Base-by-base conservation (phyloP, 176 grass and related monocot species). In the Dendrocalamus sinicus region DNA sequence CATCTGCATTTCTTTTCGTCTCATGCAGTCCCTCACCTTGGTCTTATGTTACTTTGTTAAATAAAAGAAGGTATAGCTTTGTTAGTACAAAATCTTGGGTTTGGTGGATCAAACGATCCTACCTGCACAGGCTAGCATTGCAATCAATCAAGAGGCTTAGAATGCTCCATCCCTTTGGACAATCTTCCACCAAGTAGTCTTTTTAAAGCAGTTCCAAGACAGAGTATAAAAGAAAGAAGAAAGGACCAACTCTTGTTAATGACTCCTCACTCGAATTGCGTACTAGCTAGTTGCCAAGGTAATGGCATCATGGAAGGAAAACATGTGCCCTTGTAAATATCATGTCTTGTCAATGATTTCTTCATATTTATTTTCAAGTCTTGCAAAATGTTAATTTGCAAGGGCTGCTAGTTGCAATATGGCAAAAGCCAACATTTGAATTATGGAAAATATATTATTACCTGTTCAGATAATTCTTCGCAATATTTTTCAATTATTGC, bases 41-140 rank as follows among this genome's bases (percentile, higher is more conserved):
- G 81, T 12, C 46, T 47, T 15, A 51, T 15, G 48, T 51, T 51
- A 51, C 13, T 15, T 84, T 85, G 69, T 89, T 59, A 89, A 84
- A 68, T 75, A 61, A 80, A 85, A 85, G 67, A 71, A 45, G 53
- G 52, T 61, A 14, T 43, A 76, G 45, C 32, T 67, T 76, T 76
- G 72, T 67, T 51, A 76, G 47, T 64, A 75, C 17, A 80, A 81
- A 91, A 84, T 91, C 69, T 70, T 61, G 23, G 51, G 81, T 91
- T 84, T 84, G 85, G 85, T 88, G 81, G 76, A 55, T 55, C 52
- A 47, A 47, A 62, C 59, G n/a, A 62, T 87, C 84, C 69, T 78
- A 87, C 75, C 75, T 70, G 51, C 85, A 91, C 68, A 80, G 61
- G 17, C 68, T 79, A 83, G 75, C 84, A 68, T 15, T 45, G 75